These are phyloP conservation scores for Diaporthe australafricana DNA, from an alignment of 2,329 filamentous ascomycete species.

Conservation along the genomic window DNA sequence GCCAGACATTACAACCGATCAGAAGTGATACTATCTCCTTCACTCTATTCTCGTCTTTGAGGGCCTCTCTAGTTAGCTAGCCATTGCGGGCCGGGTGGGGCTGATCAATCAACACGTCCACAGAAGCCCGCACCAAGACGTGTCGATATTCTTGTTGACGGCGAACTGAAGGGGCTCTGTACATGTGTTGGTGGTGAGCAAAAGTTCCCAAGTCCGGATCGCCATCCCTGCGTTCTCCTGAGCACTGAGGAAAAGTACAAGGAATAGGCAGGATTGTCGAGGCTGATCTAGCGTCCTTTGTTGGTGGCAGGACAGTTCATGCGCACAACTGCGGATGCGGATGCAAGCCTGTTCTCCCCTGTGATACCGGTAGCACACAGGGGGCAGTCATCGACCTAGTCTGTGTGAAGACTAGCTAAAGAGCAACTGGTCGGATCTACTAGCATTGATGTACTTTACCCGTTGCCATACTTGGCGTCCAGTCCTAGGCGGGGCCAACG, in stretches of 20 bases:
- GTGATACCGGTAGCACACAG: background rate
- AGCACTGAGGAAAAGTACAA: background rate
- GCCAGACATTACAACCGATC: background rate
- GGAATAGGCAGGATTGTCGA: constrained; percentile 3
- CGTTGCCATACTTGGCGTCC: background rate
- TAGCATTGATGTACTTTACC: background rate
- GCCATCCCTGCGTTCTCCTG: constrained; percentile 7
- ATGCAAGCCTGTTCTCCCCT: constrained; percentile 11
- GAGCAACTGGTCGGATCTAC: background rate
- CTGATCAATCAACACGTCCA: constrained; percentile 1
- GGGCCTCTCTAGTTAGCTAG: background rate
- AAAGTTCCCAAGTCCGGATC: background rate
- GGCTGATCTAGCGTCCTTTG: constrained; percentile 10
- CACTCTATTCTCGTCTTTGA: background rate
- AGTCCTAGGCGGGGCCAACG: background rate
- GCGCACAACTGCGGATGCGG: constrained; percentile 6
- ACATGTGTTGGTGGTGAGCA: background rate
- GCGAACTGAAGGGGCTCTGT: background rate
- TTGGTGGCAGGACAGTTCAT: constrained; percentile 10
- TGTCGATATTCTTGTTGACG: background rate
- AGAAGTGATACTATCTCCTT: constrained; percentile 1
- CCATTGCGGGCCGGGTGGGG: background rate
- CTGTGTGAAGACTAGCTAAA: too few species aligned
- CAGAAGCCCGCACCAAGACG: background rate
- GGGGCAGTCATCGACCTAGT: too few species aligned